Evolutionary conservation across 129 eudicot genomes (phyloP), one percentile per base, ranked within the genome.

Genomic region (Artemisia tridentata): DNA sequence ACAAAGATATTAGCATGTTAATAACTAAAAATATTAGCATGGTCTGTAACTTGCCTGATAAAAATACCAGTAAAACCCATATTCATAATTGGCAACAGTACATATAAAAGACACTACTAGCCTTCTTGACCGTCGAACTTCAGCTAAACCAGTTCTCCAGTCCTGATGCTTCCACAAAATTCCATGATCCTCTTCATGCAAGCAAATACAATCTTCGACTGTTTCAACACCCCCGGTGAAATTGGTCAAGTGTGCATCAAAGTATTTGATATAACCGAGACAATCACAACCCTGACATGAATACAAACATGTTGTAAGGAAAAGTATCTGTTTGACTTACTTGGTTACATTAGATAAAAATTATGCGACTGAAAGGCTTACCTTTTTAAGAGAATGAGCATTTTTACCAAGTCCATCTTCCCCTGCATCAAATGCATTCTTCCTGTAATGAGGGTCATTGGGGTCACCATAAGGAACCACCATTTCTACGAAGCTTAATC

Each of bases 391-490:
- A 80, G 97, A 91, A 76, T 91, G 97, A 27, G 97, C 97, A 58
- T 88, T 91, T 82, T 85, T 91, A 27, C 97, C 97, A 21, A 91
- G 81, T 49, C 97, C 97, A 80, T 91, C 97, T 74, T 91, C 97
- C 68, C 97, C 97, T 13, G 97, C 97, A 84, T 88, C 97, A 77
- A 91, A 91, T 52, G 97, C 97, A 68, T 91, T 91, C 69, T 91
- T 91, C 79, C 97, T 84, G 84, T 91, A 91, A 78, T 91, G 97
- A 60, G 97, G 97, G 63, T 88, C 97, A 75, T 88, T 88, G 27
- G 95, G 97, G 75, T 91, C 97, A 50, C 97, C 97, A 73, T 91
- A 91, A 52, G 97, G 97, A 43, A 91, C 95, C 63, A 91, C 97
- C 97, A 91, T 91, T 80, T 91, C 97, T 58, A 87, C 88, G 66